Percentiles rank a stretch among this genome's conserved stretches.
Evolutionary conservation across 768 basidiomycete species (phyloP).

Genomic region (Cubamyces lactineus): DNA sequence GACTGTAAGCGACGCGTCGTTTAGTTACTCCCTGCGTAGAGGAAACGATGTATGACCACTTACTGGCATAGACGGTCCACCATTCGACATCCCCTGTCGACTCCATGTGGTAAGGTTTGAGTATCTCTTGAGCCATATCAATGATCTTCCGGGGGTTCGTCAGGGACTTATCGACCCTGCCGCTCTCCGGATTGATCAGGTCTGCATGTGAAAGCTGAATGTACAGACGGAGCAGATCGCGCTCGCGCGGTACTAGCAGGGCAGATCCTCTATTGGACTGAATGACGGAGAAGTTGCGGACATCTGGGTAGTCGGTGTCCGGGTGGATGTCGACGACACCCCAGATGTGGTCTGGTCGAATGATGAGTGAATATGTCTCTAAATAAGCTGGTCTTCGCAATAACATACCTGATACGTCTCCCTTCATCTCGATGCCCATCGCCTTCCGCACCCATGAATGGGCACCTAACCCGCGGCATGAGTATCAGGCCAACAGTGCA

Average conservation of each 20-base stretch:
- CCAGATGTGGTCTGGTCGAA: slow-evolving; percentile 67
- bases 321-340: slow-evolving; percentile 71
- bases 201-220: slow-evolving; percentile 53
- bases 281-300: slow-evolving; percentile 51
- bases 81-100: slow-evolving; percentile 56
- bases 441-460: slow-evolving; percentile 83
- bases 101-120: slow-evolving; percentile 53
- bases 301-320: slow-evolving; percentile 57
- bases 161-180: slow-evolving; percentile 44
- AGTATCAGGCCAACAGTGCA: background rate
- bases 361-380: no score
- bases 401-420: slow-evolving; percentile 61
- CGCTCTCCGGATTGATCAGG: slow-evolving; percentile 39
- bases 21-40: background rate
- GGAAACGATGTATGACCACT: slow-evolving; percentile 23
- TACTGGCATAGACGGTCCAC: slow-evolving; percentile 77
- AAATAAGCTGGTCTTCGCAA: no score
- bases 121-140: slow-evolving; percentile 41
- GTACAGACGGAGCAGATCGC: slow-evolving; percentile 52
- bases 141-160: slow-evolving; percentile 46
- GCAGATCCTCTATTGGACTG: slow-evolving; percentile 56
- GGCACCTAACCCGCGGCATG: slow-evolving; percentile 53
- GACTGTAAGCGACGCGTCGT: slow-evolving; percentile 38
- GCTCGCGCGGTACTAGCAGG: slow-evolving; percentile 58
- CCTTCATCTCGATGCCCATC: slow-evolving; percentile 71